phyloP scores from a whole-genome alignment of 2,329 filamentous ascomycete genomes.

The Periconia sp. region DNA sequence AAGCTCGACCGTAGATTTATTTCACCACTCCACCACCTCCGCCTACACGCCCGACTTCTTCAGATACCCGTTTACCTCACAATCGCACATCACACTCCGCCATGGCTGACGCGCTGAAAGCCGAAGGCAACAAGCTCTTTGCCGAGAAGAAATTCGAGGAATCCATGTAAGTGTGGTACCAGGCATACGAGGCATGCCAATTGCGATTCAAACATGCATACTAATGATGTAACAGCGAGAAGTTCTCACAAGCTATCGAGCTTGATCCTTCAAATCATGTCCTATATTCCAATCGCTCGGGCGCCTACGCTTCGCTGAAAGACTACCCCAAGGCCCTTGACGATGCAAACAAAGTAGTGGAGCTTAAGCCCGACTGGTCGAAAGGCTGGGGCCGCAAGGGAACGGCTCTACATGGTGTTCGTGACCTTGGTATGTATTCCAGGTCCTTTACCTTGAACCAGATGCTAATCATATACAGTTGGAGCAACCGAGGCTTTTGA shows the following conservation, averaged over 20 bases:
- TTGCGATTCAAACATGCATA: slow-evolving; percentile 1
- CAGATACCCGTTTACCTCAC: neutral
- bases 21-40: slow-evolving; percentile 23
- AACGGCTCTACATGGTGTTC: slow-evolving; percentile 82
- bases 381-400: slow-evolving; percentile 96
- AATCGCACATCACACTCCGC: slow-evolving; percentile 16
- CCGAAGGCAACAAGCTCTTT: slow-evolving; percentile 98
- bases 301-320: slow-evolving; percentile 81
- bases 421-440: slow-evolving; percentile 66
- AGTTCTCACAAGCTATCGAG: slow-evolving; percentile 91
- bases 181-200: slow-evolving; percentile 11
- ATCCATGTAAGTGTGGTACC: slow-evolving; percentile 73
- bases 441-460: neutral
- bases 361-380: slow-evolving; percentile 96
- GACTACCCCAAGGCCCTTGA: slow-evolving; percentile 82
- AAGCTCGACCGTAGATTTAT: slow-evolving; percentile 36
- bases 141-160: slow-evolving; percentile 95
- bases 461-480: slow-evolving; percentile 47
- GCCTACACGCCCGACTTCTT: slow-evolving; percentile 13
- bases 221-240: slow-evolving; percentile 62
- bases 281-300: slow-evolving; percentile 96
- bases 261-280: slow-evolving; percentile 90
- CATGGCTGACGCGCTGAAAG: slow-evolving; percentile 85
- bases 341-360: slow-evolving; percentile 90
- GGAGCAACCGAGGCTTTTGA: slow-evolving; percentile 89